Conservation (phyloP, 2,329 filamentous ascomycete genomes). For the Colletotrichum sidae region DNA sequence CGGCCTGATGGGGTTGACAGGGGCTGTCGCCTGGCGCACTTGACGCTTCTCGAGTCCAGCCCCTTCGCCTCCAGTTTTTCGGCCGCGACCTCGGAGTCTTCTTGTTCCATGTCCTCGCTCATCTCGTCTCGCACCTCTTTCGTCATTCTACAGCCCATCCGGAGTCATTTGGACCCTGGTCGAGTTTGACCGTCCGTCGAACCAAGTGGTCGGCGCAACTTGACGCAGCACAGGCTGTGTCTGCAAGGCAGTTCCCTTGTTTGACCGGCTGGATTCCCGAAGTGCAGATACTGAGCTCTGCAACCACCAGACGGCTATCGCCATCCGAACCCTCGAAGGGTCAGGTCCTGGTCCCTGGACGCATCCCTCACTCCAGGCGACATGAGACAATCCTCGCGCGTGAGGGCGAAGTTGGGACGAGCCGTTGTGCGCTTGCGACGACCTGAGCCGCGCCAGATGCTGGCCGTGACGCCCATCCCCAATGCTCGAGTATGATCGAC, state of each 20-base stretch:
- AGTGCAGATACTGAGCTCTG: not conserved
- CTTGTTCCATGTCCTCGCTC: slow-evolving; percentile 17
- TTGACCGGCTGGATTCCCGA: no score
- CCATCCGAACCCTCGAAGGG: slow-evolving; percentile 15
- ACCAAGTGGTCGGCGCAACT: no score
- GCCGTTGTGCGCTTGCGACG: slow-evolving; percentile 9
- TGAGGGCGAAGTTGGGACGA: slow-evolving; percentile 27
- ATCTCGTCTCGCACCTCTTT: slow-evolving; percentile 6
- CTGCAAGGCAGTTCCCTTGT: not conserved
- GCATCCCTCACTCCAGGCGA: slow-evolving; percentile 17
- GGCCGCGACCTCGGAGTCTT: slow-evolving; percentile 3
- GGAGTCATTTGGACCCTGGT: no score
- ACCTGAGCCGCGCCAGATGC: slow-evolving; percentile 4
- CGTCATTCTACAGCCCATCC: no score
- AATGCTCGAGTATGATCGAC: slow-evolving; percentile 35
- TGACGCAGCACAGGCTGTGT: not conserved
- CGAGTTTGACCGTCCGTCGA: no score
- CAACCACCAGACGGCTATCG: not conserved
- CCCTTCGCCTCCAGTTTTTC: slow-evolving; percentile 25
- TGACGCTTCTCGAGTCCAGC: slow-evolving; percentile 13
- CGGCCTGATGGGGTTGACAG: slow-evolving; percentile 1
- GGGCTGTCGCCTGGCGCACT: slow-evolving; percentile 22
- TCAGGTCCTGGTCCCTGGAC: slow-evolving; percentile 10
- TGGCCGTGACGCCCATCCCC: slow-evolving; percentile 23
- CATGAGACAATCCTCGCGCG: slow-evolving; percentile 28